These are phyloP conservation scores for Hypoxylon crocopeplum DNA, from an alignment of 495 filamentous ascomycete species.

Conservation along the genomic window DNA sequence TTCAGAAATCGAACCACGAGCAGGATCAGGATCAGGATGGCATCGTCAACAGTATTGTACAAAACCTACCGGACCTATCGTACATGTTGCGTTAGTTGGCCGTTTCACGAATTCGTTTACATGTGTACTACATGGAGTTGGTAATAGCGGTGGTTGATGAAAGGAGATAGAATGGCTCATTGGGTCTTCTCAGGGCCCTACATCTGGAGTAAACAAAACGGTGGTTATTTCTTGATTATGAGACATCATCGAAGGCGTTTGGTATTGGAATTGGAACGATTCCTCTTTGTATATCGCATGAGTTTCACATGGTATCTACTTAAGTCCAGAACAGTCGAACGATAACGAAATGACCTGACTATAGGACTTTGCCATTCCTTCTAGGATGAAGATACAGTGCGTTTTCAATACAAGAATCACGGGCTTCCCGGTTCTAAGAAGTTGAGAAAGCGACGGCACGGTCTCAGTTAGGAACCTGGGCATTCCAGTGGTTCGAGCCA, in stretches of 20 bases:
- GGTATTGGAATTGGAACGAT: constrained; percentile 10
- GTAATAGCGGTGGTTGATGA: constrained; percentile 5
- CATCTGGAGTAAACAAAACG: constrained; percentile 30
- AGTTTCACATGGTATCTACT: constrained; percentile 3
- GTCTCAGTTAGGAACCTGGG: constrained; percentile 5
- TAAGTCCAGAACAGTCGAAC: neutral
- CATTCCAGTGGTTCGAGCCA: constrained; percentile 24
- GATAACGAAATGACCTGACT: constrained; percentile 14
- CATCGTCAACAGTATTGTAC: constrained; percentile 47
- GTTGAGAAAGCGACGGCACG: neutral
- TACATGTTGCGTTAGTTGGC: constrained; percentile 56
- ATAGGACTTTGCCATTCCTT: neutral
- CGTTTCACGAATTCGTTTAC: constrained; percentile 5
- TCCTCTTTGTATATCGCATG: constrained; percentile 16
- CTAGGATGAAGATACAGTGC: neutral
- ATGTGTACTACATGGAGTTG: constrained; percentile 8
- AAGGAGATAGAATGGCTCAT: neutral
- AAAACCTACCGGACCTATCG: constrained; percentile 57
- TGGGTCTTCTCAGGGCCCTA: constrained; percentile 6
- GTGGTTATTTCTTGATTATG: constrained; percentile 11
- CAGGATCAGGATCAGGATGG: constrained; percentile 40
- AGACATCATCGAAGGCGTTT: constrained; percentile 27
- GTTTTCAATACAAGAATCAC: neutral
- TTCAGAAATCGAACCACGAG: constrained; percentile 31
- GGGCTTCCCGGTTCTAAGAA: neutral